Conservation (phyloP, 2,329 filamentous ascomycete genomes). For the Sphaerostilbella broomeana region DNA sequence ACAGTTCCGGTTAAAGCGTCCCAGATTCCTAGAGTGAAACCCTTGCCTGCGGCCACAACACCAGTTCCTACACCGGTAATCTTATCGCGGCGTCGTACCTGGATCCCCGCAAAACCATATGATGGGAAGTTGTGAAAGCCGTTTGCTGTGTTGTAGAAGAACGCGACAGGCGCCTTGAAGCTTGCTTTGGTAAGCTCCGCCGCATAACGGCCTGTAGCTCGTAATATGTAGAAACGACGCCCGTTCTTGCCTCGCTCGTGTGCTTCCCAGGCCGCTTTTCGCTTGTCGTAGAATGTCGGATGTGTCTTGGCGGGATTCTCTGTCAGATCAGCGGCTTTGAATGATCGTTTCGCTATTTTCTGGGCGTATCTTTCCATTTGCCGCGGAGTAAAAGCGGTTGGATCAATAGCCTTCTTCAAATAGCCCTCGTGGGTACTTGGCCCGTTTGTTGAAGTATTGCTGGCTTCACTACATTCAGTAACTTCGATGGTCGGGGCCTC, state of each 20-base stretch:
- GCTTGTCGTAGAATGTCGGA: constrained; percentile 18
- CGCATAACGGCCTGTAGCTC: constrained; percentile 47
- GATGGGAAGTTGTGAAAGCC: constrained; percentile 70
- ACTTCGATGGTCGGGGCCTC: constrained; percentile 1
- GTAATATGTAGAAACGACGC: constrained; percentile 21
- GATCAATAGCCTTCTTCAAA: constrained; percentile 4
- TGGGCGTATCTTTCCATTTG: constrained; percentile 25
- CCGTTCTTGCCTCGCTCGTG: constrained; percentile 24
- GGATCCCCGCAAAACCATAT: constrained; percentile 52
- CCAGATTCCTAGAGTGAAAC: constrained; percentile 57
- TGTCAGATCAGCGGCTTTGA: constrained; percentile 46
- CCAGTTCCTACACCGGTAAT: constrained; percentile 58
- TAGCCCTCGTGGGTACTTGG: not conserved
- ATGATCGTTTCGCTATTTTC: constrained; percentile 27
- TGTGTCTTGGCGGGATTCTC: constrained; percentile 11
- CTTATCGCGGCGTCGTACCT: constrained; percentile 56
- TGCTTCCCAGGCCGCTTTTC: constrained; percentile 20
- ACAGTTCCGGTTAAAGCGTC: constrained; percentile 63
- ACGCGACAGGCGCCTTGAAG: constrained; percentile 59
- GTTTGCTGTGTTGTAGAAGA: constrained; percentile 61
- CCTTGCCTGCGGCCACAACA: constrained; percentile 58
- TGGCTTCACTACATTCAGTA: not conserved
- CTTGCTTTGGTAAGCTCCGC: constrained; percentile 54
- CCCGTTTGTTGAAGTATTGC: not conserved
- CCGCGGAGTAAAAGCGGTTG: constrained; percentile 15